phyloP scores from a whole-genome alignment of 2,329 filamentous ascomycete genomes.

The Lachnum nothofagi region DNA sequence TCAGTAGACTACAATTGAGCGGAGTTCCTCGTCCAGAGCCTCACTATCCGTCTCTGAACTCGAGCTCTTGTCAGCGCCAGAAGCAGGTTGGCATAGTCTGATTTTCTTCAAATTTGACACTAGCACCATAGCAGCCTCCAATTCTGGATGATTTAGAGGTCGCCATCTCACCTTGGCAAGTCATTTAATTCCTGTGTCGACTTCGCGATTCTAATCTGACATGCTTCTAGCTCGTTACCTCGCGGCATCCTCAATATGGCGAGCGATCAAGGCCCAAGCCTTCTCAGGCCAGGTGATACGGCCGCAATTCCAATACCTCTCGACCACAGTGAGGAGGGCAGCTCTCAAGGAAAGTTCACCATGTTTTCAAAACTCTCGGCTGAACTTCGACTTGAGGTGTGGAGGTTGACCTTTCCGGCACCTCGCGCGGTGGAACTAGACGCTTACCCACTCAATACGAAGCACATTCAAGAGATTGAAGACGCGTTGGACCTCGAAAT shows the following conservation, averaged over 20 bases:
- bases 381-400: slow-evolving; percentile 2
- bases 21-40: too few relatives aligned
- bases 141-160: not conserved
- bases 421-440: not conserved
- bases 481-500: not conserved
- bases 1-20: too few relatives aligned
- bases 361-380: slow-evolving; percentile 1
- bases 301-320: not conserved
- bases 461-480: not conserved
- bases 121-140: too few relatives aligned
- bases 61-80: too few relatives aligned
- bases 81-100: too few relatives aligned
- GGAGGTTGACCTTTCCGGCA: slow-evolving; percentile 1
- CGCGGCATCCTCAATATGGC: not conserved
- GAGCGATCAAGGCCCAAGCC: not conserved
- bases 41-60: too few relatives aligned
- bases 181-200: not conserved
- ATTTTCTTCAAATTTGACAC: too few relatives aligned
- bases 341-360: not conserved
- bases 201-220: not conserved
- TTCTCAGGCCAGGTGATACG: not conserved
- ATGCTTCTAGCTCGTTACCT: not conserved
- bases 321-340: not conserved
- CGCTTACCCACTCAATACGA: not conserved
- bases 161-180: not conserved